A percentile compares a stretch with the other conserved stretches of the same genome.
phyloP scores from a whole-genome alignment of 192 early-diverging fungal species.

The Coemansia sp. region DNA sequence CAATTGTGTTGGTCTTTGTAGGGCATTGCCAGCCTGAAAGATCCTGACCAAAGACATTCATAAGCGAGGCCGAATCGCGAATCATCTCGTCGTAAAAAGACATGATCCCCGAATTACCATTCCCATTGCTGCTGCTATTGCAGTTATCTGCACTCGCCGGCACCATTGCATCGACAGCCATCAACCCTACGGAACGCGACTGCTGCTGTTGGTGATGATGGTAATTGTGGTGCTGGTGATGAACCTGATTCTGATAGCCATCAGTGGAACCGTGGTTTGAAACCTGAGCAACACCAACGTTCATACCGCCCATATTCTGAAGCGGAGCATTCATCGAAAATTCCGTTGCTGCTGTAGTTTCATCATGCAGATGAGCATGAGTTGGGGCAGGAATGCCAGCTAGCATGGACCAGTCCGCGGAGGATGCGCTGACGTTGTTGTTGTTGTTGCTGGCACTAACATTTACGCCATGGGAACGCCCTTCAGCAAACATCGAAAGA shows the following conservation, averaged over 20 bases:
- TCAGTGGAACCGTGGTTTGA: conserved; percentile 3
- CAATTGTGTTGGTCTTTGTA: conserved; percentile 55
- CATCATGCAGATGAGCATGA: not conserved
- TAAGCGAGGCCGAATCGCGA: conserved; percentile 52
- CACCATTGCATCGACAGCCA: conserved; percentile 20
- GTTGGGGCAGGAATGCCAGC: conserved; percentile 36
- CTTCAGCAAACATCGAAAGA: conserved; percentile 44
- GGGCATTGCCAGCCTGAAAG: conserved; percentile 54
- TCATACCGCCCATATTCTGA: conserved; percentile 42
- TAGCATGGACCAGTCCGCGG: conserved; percentile 52
- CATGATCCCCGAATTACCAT: conserved; percentile 29
- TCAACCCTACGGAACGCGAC: conserved; percentile 13
- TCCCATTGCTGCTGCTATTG: conserved; percentile 10
- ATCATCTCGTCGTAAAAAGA: conserved; percentile 54
- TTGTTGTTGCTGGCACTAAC: conserved; percentile 23
- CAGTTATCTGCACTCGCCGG: conserved; percentile 12
- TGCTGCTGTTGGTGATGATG: conserved; percentile 10
- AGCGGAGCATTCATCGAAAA: conserved; percentile 24
- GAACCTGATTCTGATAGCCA: conserved; percentile 7
- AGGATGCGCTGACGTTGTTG: conserved; percentile 16
- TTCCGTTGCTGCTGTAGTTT: conserved; percentile 16
- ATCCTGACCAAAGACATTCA: conserved; percentile 54
- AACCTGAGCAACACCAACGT: conserved; percentile 24
- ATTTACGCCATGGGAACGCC: conserved; percentile 17
- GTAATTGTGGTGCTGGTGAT: conserved; percentile 20